Conservation (phyloP, 2,329 filamentous ascomycete genomes). For the Malbranchea zuffiana region DNA sequence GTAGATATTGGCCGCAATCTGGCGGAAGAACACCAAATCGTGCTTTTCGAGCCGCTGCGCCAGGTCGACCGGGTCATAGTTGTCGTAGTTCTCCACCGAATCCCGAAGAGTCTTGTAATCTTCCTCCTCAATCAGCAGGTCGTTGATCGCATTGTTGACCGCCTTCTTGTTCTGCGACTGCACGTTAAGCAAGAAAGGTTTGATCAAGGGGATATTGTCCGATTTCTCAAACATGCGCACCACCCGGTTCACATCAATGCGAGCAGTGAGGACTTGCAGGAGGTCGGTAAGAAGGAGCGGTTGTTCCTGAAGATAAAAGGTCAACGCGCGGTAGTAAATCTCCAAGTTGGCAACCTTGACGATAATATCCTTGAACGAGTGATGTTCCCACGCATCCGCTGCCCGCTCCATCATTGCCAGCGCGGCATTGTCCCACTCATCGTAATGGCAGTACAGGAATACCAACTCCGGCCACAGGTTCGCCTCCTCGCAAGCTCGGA, state of each 20-base stretch:
- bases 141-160: constrained; percentile 96
- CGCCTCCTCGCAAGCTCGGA: constrained; percentile 82
- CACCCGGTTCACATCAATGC: constrained; percentile 97
- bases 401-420: constrained; percentile 96
- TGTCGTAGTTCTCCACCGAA: constrained; percentile 97
- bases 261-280: constrained; percentile 77
- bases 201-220: constrained; percentile 95
- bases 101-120: constrained; percentile 98
- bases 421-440: constrained; percentile 95
- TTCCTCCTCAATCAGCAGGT: constrained; percentile 94
- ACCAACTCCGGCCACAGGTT: constrained; percentile 96
- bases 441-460: constrained; percentile 96
- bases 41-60: constrained; percentile 92
- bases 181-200: constrained; percentile 94
- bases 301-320: constrained; percentile 96
- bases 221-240: constrained; percentile 98
- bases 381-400: constrained; percentile 96
- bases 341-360: constrained; percentile 97
- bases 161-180: constrained; percentile 96
- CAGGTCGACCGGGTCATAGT: constrained; percentile 91
- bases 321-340: constrained; percentile 95
- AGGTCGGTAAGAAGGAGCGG: constrained; percentile 92
- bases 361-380: constrained; percentile 97
- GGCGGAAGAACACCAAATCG: constrained; percentile 96
- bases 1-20: constrained; percentile 96